Evolutionary conservation across 2,329 filamentous ascomycete genomes (phyloP), one percentile per base, ranked within the genome.

Genomic region (Pseudogymnoascus sp.): DNA sequence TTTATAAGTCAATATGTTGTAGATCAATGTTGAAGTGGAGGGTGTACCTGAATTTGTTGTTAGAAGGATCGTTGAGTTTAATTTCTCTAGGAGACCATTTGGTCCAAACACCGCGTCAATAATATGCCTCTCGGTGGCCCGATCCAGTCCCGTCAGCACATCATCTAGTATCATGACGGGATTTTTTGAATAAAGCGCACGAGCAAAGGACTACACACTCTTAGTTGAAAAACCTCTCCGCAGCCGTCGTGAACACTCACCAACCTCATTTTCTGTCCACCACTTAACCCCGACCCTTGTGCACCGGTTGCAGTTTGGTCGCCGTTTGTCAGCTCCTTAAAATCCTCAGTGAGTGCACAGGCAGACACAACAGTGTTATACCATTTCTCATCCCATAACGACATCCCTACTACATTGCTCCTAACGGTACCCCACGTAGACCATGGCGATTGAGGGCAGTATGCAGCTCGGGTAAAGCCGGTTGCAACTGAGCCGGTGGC

Each of bases 381-480:
- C 62, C 62, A 63, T 19, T 19, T 13, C 15, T 62, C 57, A 18
- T 65, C 62, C 34, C 55, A 61, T 2, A 5, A 21, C 21, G 48
- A 60, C 30, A 18, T 26, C 5, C 59, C 60, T 12, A 62, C 23
- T 26, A 65, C 33, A 28, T 63, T 65, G n/a, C 59, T 41, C 45
- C 52, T 28, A 23, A 63, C 59, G 15, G 63, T 62, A 15, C 37
- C 60, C 39, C 62, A 64, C 1, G 19, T 30, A 13, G 65, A 35
- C 65, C 65, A 67, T 9, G 64, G 63, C 3, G 63, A 64, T 34
- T 67, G 66, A 35, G 64, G 64, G 45, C 61, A 64, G 48, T 62
- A 68, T 13, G 63, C 63, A 15, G 23, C 41, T 48, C n/a, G 28
- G n/a, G 23, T 18, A 48, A 48, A 59, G 89, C 79, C 3, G 84